Percentiles rank a stretch among this genome's conserved stretches.
These are phyloP conservation scores for Penicillium sp. DNA, from an alignment of 2,329 filamentous ascomycete genomes.

Conservation along the genomic window DNA sequence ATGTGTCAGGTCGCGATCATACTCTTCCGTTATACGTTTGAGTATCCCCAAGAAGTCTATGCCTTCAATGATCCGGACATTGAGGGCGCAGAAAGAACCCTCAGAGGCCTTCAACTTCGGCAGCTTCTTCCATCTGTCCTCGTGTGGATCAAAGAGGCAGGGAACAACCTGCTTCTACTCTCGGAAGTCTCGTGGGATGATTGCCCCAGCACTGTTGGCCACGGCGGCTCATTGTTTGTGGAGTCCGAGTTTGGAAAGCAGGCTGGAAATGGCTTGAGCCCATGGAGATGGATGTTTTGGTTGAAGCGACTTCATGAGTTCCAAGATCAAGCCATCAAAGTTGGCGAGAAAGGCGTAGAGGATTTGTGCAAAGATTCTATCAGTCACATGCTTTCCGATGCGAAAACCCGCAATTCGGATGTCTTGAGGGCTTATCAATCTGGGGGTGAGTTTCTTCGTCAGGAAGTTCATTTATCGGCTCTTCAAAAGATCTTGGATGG, in stretches of 20 bases:
- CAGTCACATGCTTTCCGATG: conserved; percentile 15
- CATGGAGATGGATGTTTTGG: conserved; percentile 31
- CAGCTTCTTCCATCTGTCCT: conserved; percentile 19
- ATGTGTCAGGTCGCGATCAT: conserved; percentile 23
- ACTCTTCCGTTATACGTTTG: conserved; percentile 21
- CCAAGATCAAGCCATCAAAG: conserved; percentile 18
- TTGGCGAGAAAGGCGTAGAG: conserved; percentile 18
- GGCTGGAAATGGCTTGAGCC: conserved; percentile 23
- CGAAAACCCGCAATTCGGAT: conserved; percentile 20
- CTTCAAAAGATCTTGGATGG: no score
- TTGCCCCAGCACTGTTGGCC: conserved; percentile 18
- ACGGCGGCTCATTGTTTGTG: conserved; percentile 19
- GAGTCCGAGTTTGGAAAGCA: conserved; percentile 26
- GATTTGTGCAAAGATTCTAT: conserved; percentile 23
- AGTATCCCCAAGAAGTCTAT: conserved; percentile 14
- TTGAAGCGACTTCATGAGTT: conserved; percentile 28
- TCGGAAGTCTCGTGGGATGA: conserved; percentile 24
- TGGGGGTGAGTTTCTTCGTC: conserved; percentile 1
- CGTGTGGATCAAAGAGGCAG: conserved; percentile 21
- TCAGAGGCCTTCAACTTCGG: conserved; percentile 11
- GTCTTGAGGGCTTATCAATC: conserved; percentile 15
- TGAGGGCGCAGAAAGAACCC: conserved; percentile 11
- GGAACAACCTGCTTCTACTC: conserved; percentile 19
- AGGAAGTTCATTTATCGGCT: no score
- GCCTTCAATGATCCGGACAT: conserved; percentile 16